Evolutionary conservation across 129 eudicot genomes (phyloP), one percentile per base, ranked within the genome.

Genomic region (Escallonia herrerae): DNA sequence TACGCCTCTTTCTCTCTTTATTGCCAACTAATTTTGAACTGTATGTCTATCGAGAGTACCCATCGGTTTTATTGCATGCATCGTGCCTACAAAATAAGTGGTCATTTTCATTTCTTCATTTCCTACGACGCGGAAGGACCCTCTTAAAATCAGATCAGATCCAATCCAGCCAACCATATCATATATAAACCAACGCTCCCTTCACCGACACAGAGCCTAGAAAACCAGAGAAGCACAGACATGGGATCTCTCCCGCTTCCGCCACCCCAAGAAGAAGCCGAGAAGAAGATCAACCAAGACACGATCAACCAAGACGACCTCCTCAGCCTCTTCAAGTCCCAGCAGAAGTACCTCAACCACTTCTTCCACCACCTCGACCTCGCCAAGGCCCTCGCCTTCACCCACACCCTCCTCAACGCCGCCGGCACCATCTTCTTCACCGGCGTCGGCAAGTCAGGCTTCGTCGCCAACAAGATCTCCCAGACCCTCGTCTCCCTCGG

Each of bases 401-500:
- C 98, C 40, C 95, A 88, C 67, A 82, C 87, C 46, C 98, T 93
- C 53, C 60, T 93, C 11, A 71, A 81, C 63, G 61, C 89, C 14
- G 71, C 64, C 42, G 96, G 95, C 62, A 85, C 96, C 11, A 86
- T 93, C 40, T 93, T 85, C 74, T 83, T 93, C 78, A 60, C 96
- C 40, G 98, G 98, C 40, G 89, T 93, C 13, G 98, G 98, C 5
- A 93, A 93, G 73, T 93, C 98, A 7, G 98, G 98, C 0, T 93
- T 93, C 65, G 96, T 93, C 3, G 81, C 96, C 39, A 87, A 93
- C 73, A 93, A 93, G 75, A 88, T 93, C 70, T 93, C 96, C 0
- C 98, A 93, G 49, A 93, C 98, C 63, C 90, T 93, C 3, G 79
- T 86, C 14, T 93, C 98, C 8, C 82, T 93, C n/a, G 91, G 89